A percentile compares a stretch with the other conserved stretches of the same genome.
Conservation (phyloP, 2,329 filamentous ascomycete species). For the Exophiala sideris region DNA sequence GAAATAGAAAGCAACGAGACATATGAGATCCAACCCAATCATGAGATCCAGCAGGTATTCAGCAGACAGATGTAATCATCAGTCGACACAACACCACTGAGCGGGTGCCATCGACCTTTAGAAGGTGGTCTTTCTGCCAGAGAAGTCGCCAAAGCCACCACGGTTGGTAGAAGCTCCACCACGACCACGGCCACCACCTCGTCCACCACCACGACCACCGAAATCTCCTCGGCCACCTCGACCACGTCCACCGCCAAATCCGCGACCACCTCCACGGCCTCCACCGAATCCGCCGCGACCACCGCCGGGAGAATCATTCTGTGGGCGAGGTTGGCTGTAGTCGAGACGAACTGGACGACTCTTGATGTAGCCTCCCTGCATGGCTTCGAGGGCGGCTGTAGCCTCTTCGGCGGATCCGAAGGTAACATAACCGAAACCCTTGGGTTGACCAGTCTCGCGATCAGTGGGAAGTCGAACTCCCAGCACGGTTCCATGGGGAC, state of each 20-base stretch:
- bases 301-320: constrained; percentile 45
- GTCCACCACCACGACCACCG: constrained; percentile 50
- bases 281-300: constrained; percentile 42
- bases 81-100: constrained; percentile 5
- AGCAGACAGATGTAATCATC: neutral
- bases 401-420: constrained; percentile 81
- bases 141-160: constrained; percentile 58
- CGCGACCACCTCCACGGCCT: constrained; percentile 45
- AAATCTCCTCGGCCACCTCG: constrained; percentile 37
- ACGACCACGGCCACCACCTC: constrained; percentile 45
- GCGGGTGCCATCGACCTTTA: constrained; percentile 29
- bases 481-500: constrained; percentile 65
- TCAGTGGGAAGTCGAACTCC: constrained; percentile 87
- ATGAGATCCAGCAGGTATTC: neutral
- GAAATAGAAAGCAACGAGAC: neutral
- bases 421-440: constrained; percentile 90
- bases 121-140: constrained; percentile 78
- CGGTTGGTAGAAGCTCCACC: constrained; percentile 51
- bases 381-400: constrained; percentile 65
- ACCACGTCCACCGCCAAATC: constrained; percentile 52
- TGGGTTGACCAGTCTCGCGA: constrained; percentile 74
- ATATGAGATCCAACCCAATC: neutral
- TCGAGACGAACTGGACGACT: constrained; percentile 78
- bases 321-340: constrained; percentile 67
- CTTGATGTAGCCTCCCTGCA: constrained; percentile 68